Percentiles rank a stretch among this genome's conserved stretches.
Conservation (phyloP, 1,284 basidiomycete genomes). For the Fomitopsis palustris region DNA sequence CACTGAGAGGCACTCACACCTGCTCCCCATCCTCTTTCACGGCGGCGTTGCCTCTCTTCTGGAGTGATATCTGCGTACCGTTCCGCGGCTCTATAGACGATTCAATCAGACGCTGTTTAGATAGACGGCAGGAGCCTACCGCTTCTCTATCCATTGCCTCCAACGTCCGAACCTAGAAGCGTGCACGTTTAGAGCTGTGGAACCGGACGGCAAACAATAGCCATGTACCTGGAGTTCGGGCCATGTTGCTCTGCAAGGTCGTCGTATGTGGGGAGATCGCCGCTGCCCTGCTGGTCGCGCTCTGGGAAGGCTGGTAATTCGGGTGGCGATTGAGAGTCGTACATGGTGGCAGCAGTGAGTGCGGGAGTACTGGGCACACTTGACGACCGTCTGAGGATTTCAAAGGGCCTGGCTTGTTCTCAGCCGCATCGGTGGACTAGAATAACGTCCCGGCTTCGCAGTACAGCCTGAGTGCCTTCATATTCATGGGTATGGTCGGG, state of each 20-base stretch:
- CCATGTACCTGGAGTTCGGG: conserved; percentile 67
- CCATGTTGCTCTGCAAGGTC: conserved; percentile 68
- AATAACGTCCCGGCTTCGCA: background rate
- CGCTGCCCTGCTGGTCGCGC: conserved; percentile 55
- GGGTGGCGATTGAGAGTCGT: conserved; percentile 13
- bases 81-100: conserved; percentile 64
- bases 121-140: conserved; percentile 38
- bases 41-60: conserved; percentile 52
- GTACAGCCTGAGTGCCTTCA: background rate
- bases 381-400: background rate
- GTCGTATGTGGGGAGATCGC: conserved; percentile 72
- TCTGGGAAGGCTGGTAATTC: conserved; percentile 36
- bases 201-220: background rate
- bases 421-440: background rate
- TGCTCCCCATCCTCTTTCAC: conserved; percentile 66
- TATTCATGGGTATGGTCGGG: background rate
- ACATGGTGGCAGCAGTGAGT: conserved; percentile 17
- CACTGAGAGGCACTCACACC: conserved; percentile 23
- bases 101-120: background rate
- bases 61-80: conserved; percentile 63
- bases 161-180: conserved; percentile 69
- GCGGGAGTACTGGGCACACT: background rate
- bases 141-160: conserved; percentile 83
- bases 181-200: background rate
- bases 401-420: background rate